Conservation (phyloP, 2,329 filamentous ascomycete species). For the Cordyceps militaris region DNA sequence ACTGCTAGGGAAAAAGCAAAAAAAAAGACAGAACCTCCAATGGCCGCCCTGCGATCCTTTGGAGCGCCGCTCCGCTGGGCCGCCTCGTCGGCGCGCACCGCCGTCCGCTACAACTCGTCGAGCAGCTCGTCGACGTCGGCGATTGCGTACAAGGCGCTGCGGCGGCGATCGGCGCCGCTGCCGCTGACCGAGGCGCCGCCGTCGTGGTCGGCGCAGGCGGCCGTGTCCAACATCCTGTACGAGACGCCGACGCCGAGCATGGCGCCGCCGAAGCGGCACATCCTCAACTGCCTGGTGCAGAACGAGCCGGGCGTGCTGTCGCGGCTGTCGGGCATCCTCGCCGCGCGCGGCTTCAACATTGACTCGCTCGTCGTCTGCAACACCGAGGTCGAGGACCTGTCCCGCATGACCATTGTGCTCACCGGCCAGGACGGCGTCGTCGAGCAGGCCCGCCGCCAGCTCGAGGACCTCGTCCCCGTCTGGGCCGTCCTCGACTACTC, state of each 20-base stretch:
- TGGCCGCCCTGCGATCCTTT: conserved; percentile 40
- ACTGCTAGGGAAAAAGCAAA: neutral
- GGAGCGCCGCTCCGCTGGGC: conserved; percentile 33
- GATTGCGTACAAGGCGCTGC: conserved; percentile 93
- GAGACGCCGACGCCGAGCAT: conserved; percentile 84
- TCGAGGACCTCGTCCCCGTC: conserved; percentile 94
- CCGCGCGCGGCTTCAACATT: conserved; percentile 97
- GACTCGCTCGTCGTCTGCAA: conserved; percentile 96
- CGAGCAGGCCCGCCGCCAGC: conserved; percentile 89
- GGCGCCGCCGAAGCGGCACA: conserved; percentile 83
- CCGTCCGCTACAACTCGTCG: conserved; percentile 32
- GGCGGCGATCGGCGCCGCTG: conserved; percentile 78
- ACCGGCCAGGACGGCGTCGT: conserved; percentile 95
- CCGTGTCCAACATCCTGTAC: conserved; percentile 97
- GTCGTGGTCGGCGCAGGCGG: conserved; percentile 83
- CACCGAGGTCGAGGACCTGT: conserved; percentile 93
- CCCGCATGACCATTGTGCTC: conserved; percentile 97
- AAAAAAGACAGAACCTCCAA: conserved; percentile 21
- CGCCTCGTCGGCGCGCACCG: conserved; percentile 22
- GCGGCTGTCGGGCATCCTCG: conserved; percentile 91
- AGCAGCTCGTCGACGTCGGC: conserved; percentile 77
- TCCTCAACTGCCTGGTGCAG: conserved; percentile 97
- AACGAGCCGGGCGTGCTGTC: conserved; percentile 98
- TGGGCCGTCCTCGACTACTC: conserved; percentile 99
- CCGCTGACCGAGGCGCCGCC: conserved; percentile 70